phyloP scores from a whole-genome alignment of 805 yeast species.

The Maudiozyma serrabonitensis region DNA sequence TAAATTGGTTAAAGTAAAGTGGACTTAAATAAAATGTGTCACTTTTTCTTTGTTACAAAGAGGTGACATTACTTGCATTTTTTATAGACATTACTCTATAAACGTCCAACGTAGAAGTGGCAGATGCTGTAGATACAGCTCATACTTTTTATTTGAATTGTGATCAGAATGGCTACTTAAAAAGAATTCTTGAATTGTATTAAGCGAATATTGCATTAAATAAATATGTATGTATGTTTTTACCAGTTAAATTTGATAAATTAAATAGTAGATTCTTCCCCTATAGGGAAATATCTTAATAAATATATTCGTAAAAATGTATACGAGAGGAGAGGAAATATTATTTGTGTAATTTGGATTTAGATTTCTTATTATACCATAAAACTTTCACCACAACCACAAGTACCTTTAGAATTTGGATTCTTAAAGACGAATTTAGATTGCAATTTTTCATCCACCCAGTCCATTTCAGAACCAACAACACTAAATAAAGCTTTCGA shows the following conservation, averaged over 20 bases:
- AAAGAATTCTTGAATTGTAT: too few relatives aligned
- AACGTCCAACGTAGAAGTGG: too few relatives aligned
- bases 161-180: too few relatives aligned
- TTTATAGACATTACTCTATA: too few relatives aligned
- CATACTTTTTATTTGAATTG: too few relatives aligned
- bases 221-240: not conserved
- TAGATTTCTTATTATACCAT: slow-evolving; percentile 54
- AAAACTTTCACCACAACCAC: slow-evolving; percentile 98
- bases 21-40: too few relatives aligned
- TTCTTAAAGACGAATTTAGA: slow-evolving; percentile 86
- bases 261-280: too few relatives aligned
- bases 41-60: too few relatives aligned
- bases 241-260: not conserved
- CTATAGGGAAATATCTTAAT: not conserved
- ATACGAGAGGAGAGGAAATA: not conserved
- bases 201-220: not conserved
- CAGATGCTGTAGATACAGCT: too few relatives aligned
- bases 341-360: not conserved
- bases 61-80: too few relatives aligned
- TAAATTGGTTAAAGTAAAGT: too few relatives aligned
- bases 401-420: slow-evolving; percentile 95
- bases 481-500: slow-evolving; percentile 93
- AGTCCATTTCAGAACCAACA: slow-evolving; percentile 97
- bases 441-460: slow-evolving; percentile 87
- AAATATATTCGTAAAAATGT: not conserved